These are phyloP conservation scores for Cladosporium halotolerans DNA, from an alignment of 2,329 filamentous ascomycete genomes.

Conservation along the genomic window DNA sequence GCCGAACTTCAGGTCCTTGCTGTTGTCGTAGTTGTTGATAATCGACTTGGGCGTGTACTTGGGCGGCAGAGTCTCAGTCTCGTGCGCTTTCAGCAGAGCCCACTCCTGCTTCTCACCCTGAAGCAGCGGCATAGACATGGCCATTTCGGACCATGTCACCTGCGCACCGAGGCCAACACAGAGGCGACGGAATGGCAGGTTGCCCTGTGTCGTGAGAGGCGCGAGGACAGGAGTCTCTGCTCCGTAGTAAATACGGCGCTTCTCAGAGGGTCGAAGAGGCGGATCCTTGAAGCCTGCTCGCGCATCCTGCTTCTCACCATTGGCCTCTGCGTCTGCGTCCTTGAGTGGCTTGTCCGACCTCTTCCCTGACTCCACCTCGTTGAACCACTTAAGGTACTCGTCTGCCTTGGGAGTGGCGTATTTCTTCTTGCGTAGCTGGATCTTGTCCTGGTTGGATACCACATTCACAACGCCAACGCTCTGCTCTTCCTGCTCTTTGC, in stretches of 20 bases:
- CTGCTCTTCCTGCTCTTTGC: constrained; percentile 23
- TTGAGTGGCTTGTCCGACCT: constrained; percentile 18
- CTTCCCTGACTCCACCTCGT: constrained; percentile 48
- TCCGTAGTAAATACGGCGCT: constrained; percentile 88
- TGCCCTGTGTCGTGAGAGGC: constrained; percentile 92
- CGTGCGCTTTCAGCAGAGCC: constrained; percentile 89
- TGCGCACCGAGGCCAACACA: constrained; percentile 86
- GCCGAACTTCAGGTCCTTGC: constrained; percentile 79
- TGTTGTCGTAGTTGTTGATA: constrained; percentile 72
- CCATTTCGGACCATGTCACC: constrained; percentile 97
- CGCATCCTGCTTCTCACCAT: constrained; percentile 54
- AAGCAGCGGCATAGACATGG: constrained; percentile 80
- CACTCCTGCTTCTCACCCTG: constrained; percentile 89
- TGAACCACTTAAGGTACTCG: constrained; percentile 69
- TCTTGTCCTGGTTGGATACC: constrained; percentile 63
- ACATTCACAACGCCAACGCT: constrained; percentile 68
- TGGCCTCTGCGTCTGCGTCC: constrained; percentile 14
- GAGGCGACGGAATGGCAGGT: constrained; percentile 85
- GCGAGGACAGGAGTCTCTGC: constrained; percentile 89
- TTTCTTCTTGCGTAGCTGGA: constrained; percentile 67
- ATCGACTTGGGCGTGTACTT: constrained; percentile 55
- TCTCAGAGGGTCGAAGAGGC: constrained; percentile 85
- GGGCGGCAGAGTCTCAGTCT: constrained; percentile 70
- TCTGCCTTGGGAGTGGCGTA: constrained; percentile 67
- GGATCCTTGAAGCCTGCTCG: constrained; percentile 78